Percentiles rank a stretch among this genome's conserved stretches.
phyloP scores from a whole-genome alignment of 2,329 filamentous ascomycete genomes.

The Allantophomopsis lycopodina region DNA sequence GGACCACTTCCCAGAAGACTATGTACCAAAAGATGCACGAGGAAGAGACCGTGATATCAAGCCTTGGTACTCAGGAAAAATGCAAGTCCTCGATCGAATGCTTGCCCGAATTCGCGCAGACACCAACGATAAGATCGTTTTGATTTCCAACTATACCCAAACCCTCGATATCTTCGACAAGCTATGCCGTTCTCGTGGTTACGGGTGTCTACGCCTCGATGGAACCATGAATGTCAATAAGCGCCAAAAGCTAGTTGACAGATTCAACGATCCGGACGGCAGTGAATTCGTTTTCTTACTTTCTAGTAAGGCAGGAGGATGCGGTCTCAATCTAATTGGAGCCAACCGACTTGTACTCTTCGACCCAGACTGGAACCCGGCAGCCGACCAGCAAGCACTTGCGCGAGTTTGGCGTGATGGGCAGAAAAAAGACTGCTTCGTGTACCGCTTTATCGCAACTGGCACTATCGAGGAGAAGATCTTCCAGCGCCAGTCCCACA shows the following conservation, averaged over 20 bases:
- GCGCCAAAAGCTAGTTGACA: constrained; percentile 91
- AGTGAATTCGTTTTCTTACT: constrained; percentile 90
- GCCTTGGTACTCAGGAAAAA: constrained; percentile 94
- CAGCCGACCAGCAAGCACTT: constrained; percentile 91
- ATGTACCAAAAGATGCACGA: constrained; percentile 72
- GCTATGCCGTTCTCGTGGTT: constrained; percentile 71
- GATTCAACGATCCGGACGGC: constrained; percentile 88
- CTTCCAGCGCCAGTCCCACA: constrained; percentile 96
- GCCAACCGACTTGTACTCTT: constrained; percentile 92
- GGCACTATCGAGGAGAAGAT: constrained; percentile 99
- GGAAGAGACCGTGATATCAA: constrained; percentile 88
- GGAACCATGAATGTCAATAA: constrained; percentile 98
- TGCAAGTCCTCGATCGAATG: constrained; percentile 97
- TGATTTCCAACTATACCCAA: constrained; percentile 97
- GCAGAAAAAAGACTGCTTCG: constrained; percentile 98
- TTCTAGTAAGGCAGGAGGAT: constrained; percentile 91
- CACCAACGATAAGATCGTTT: constrained; percentile 97
- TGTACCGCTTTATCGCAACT: constrained; percentile 97
- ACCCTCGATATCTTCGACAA: constrained; percentile 90
- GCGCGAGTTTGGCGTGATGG: constrained; percentile 98
- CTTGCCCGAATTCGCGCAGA: constrained; percentile 87
- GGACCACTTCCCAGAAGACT: constrained; percentile 69
- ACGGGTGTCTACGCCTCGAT: constrained; percentile 80
- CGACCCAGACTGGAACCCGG: constrained; percentile 96
- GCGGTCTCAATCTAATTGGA: constrained; percentile 89